Evolutionary conservation across 306 rosid genomes (phyloP).

Genomic region (Adenanthera pavonina): DNA sequence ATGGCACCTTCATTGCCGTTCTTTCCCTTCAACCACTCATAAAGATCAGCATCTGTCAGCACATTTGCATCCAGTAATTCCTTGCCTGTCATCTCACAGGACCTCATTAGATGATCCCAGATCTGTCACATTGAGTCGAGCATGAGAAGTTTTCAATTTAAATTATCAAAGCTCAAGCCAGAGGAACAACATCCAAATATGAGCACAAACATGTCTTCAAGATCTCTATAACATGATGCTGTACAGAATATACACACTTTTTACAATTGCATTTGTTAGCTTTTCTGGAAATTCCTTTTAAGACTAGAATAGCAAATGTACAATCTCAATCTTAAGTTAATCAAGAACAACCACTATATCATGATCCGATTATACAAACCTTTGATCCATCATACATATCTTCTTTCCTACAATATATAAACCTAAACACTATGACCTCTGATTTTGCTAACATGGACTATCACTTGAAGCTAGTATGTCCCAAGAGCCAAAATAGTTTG

Average conservation of each 20-base stretch:
- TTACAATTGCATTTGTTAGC: background rate
- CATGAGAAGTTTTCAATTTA: slow-evolving; percentile 1
- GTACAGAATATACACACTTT: background rate
- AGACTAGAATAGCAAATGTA: background rate
- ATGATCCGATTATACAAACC: background rate
- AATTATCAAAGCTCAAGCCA: background rate
- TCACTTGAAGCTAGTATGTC: too few species aligned
- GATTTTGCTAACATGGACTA: too few species aligned
- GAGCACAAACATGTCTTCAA: background rate
- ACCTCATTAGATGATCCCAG: slow-evolving; percentile 72
- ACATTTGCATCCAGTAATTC: slow-evolving; percentile 71
- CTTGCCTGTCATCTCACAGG: slow-evolving; percentile 71
- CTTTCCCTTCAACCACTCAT: slow-evolving; percentile 68
- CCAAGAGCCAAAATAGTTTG: too few species aligned
- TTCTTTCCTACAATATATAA: too few species aligned
- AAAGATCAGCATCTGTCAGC: slow-evolving; percentile 56
- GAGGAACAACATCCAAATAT: background rate
- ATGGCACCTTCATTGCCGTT: slow-evolving; percentile 50
- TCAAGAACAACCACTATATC: background rate
- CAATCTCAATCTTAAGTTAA: background rate
- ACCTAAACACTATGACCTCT: too few species aligned
- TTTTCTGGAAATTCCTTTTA: background rate
- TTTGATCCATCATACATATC: too few species aligned
- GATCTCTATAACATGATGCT: too few species aligned
- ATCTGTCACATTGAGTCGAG: slow-evolving; percentile 55